Evolutionary conservation across 1,139 yeast species (phyloP), one percentile per base, ranked within the genome.

Genomic region (Protomyces lactucae-debilis): DNA sequence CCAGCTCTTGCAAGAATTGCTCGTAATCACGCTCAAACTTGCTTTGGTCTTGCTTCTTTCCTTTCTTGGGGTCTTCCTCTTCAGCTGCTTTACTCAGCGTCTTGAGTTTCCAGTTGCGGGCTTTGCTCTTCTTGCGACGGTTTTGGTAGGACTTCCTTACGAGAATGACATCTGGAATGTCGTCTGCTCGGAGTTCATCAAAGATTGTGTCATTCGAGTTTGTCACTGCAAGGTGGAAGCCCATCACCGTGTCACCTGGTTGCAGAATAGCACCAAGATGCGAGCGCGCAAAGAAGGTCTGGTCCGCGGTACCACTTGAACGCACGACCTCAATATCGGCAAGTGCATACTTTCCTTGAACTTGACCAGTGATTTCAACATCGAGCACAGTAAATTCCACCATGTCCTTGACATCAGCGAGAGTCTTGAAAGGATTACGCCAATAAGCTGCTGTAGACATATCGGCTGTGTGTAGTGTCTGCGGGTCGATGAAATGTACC

Each of bases 1-100:
- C 99, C 76, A 95, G 85, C 76, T 93, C 97, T 79, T 90, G 97
- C 79, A 95, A 84, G 87, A 93, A 93, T 72, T 87, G 76, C 77
- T 93, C 99, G 78, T 92, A 93, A 77, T 93, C 99, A 76, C 85
- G 87, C 77, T 93, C 98, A 2, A 95, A 96, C 73, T 89, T 83
- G 75, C 90, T 98, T 73, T 85, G 86, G 69, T 91, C 97, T 78
- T 84, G 87, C 67, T 92, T 92, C 72, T 84, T 86, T 9, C 45
- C 28, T 79, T 90, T 85, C 71, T 86, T 90, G 60, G 70, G 91
- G 69, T 88, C 85, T 72, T 89, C 96, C 71, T 84, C 84, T 76
- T 92, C 96, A 78, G 93, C 98, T 75, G 82, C 87, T 55, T 98
- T 98, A 18, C 59, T 52, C 97, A 93, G 91, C 82, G 98, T 88